Evolutionary conservation across 345 rosid species (phyloP), one percentile per base, ranked within the genome.

Genomic region (Reutealis trisperma): DNA sequence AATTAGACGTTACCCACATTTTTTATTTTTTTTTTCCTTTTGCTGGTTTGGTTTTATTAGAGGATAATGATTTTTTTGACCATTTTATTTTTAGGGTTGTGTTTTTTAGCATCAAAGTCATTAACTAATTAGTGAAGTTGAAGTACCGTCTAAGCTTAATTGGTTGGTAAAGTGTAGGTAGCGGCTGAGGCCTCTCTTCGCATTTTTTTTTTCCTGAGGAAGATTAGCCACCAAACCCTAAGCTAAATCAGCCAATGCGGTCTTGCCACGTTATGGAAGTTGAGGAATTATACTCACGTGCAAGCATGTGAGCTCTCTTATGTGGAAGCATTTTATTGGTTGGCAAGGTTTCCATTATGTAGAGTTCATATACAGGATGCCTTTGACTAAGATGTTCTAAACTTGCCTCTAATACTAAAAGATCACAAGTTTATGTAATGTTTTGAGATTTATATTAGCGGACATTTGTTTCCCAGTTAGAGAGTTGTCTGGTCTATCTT

Each of bases 141-240:
- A 67, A 75, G 83, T 77, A 67, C 44, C 78, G 51, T 77, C 71
- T 70, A 65, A 86, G 87, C 83, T 63, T 83, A 12, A 73, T 30
- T 75, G 80, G 83, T 84, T 80, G 89, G 89, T 80, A 19, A 80
- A 37, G 81, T 74, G 72, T 78, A 60, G 87, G 81, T 80, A 72
- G 32, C 22, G 71, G 8, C 25, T 21, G 8, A 15, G n/a, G 59
- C 72, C 34, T 49, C 47, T 70, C 72, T 37, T 44, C 42, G 70
- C 75, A 44, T 64, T 63, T 78, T 42, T 12, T 47, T 47, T 9
- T 47, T 37, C 67, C 67, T 41, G 60, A 9, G 52, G 25, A 58
- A 55, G 70, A 78, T 62, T 32, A 74, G 83, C 70, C 37, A 74
- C 71, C 47, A 0, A 65, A 5, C 14, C 42, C 34, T 24, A 54